These are phyloP conservation scores for Aspergillus taichungensis DNA, from an alignment of 495 filamentous ascomycete genomes.

Conservation along the genomic window DNA sequence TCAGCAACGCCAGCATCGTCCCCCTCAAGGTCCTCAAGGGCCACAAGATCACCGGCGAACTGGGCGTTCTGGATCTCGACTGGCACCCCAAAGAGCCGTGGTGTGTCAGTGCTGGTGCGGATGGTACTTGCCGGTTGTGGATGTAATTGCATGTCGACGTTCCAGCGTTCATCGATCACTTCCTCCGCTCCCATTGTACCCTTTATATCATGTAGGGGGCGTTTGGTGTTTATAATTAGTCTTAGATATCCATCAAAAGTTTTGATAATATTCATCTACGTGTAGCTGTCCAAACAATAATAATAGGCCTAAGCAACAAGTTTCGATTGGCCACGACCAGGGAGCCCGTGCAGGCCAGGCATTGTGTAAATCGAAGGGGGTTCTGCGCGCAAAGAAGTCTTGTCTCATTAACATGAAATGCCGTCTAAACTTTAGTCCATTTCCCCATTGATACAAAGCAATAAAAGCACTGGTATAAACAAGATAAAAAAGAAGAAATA, in stretches of 20 bases:
- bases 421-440: constrained; percentile 1
- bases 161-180: constrained; percentile 18
- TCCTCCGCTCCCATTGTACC: constrained; percentile 13
- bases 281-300: too few relatives aligned
- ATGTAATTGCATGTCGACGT: constrained; percentile 32
- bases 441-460: not conserved
- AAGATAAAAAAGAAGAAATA: not conserved
- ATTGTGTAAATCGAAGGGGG: too few relatives aligned
- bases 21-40: constrained; percentile 90
- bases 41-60: constrained; percentile 63
- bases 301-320: too few relatives aligned
- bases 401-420: not conserved
- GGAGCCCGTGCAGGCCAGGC: too few relatives aligned
- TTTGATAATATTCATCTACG: not conserved
- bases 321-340: too few relatives aligned
- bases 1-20: constrained; percentile 93
- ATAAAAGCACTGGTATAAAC: not conserved
- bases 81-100: constrained; percentile 93
- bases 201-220: constrained; percentile 13
- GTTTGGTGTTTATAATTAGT: constrained; percentile 16
- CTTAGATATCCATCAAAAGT: constrained; percentile 20
- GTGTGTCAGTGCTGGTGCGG: constrained; percentile 88
- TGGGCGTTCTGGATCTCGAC: constrained; percentile 88
- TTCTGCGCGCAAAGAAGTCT: too few relatives aligned
- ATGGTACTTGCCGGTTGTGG: constrained; percentile 83